phyloP scores from a whole-genome alignment of 129 eudicot species.

The carrot (Daucus carota) region DNA sequence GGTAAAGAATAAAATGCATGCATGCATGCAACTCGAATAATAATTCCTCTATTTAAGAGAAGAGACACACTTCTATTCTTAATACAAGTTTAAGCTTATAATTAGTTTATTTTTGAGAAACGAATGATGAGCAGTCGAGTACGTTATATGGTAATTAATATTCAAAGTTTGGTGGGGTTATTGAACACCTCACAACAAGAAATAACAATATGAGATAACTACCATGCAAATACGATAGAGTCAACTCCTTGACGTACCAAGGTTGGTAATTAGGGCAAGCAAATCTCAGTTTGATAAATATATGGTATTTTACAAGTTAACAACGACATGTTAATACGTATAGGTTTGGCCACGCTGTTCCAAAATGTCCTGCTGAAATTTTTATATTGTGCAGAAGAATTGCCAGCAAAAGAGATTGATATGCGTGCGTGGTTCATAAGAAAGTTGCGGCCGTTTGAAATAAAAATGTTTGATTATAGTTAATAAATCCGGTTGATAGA shows the following conservation, averaged over 20 bases:
- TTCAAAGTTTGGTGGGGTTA: constrained; percentile 7
- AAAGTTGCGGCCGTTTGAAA: too few species aligned
- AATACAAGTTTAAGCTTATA: background rate
- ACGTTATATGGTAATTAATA: background rate
- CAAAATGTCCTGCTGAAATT: too few species aligned
- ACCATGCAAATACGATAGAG: background rate
- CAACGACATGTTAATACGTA: too few species aligned
- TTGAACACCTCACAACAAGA: constrained; percentile 5
- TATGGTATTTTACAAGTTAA: too few species aligned
- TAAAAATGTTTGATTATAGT: too few species aligned
- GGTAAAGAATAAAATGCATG: background rate
- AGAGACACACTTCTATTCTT: background rate
- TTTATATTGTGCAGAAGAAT: background rate
- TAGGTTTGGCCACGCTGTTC: background rate
- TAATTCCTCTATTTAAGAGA: too few species aligned
- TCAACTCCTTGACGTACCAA: background rate
- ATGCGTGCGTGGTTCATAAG: too few species aligned
- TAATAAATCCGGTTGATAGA: too few species aligned
- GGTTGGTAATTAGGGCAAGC: background rate
- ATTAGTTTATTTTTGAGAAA: background rate
- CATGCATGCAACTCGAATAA: background rate
- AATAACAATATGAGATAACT: background rate
- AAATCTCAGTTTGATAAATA: background rate
- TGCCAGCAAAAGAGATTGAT: too few species aligned
- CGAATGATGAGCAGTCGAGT: background rate